phyloP scores from a whole-genome alignment of 176 grass and related monocot species.

The Oryza longistaminata region DNA sequence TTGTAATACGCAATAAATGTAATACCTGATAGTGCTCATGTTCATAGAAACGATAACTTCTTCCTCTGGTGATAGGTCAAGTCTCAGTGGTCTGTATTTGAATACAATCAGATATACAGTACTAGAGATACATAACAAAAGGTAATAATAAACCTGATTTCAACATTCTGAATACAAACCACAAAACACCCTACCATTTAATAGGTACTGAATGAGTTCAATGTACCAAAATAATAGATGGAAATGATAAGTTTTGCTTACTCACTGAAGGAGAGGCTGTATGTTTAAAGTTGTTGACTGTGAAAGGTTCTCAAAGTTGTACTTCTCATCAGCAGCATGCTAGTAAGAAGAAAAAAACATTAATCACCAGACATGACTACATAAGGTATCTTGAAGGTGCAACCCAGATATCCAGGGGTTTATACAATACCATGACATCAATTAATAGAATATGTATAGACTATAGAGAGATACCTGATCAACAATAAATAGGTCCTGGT shows the following conservation, averaged over 20 bases:
- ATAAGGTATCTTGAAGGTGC: slow-evolving; percentile 36
- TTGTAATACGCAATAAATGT: slow-evolving; percentile 11
- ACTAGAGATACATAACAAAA: neutral
- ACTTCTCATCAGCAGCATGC: slow-evolving; percentile 99
- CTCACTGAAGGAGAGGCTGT: slow-evolving; percentile 93
- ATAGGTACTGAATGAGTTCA: slow-evolving; percentile 16
- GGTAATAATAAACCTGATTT: slow-evolving; percentile 3
- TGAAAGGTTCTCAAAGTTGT: slow-evolving; percentile 92
- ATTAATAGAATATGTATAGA: slow-evolving; percentile 20
- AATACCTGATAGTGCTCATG: slow-evolving; percentile 89
- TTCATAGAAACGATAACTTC: slow-evolving; percentile 91
- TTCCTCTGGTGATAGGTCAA: slow-evolving; percentile 95
- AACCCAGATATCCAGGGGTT: slow-evolving; percentile 25
- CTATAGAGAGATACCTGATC: slow-evolving; percentile 68
- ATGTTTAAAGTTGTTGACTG: slow-evolving; percentile 88
- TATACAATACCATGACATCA: slow-evolving; percentile 9
- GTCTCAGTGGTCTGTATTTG: slow-evolving; percentile 67
- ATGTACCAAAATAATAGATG: slow-evolving; percentile 22
- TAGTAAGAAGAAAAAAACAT: slow-evolving; percentile 49
- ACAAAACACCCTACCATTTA: neutral
- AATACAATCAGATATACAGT: slow-evolving; percentile 39
- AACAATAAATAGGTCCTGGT: slow-evolving; percentile 91
- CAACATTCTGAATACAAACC: neutral
- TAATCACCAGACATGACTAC: slow-evolving; percentile 6
- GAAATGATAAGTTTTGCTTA: slow-evolving; percentile 47